These are phyloP conservation scores for Bullera alba DNA, from an alignment of 768 basidiomycete species.

Conservation along the genomic window DNA sequence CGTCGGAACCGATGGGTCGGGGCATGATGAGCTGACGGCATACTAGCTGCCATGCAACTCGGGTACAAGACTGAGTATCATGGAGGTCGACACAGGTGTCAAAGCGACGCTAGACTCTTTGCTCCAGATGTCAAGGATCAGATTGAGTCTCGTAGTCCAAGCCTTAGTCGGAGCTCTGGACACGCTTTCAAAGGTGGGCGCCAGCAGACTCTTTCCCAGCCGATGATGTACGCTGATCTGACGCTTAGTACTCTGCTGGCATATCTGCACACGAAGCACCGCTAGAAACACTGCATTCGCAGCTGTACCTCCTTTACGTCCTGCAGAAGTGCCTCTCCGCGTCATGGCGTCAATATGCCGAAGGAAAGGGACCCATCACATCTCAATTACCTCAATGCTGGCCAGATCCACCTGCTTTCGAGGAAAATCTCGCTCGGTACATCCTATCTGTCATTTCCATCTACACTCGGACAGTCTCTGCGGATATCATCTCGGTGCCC, in stretches of 20 bases:
- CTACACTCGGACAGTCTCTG: constrained; percentile 67
- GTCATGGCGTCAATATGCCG: constrained; percentile 58
- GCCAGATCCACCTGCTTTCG: constrained; percentile 64
- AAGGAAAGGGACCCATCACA: constrained; percentile 43
- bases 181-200: constrained; percentile 62
- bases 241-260: constrained; percentile 15
- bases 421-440: constrained; percentile 74
- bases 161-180: constrained; percentile 71
- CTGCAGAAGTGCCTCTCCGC: constrained; percentile 69
- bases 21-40: neutral
- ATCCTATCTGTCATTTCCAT: constrained; percentile 72
- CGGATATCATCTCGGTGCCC: constrained; percentile 2
- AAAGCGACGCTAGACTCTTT: constrained; percentile 71
- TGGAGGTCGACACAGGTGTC: constrained; percentile 70
- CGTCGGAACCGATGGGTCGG: neutral
- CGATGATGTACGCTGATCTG: neutral
- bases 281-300: constrained; percentile 73
- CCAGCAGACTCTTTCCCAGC: constrained; percentile 1
- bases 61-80: constrained; percentile 61
- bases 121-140: constrained; percentile 68
- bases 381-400: constrained; percentile 48
- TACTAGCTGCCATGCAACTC: constrained; percentile 76
- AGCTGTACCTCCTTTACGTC: constrained; percentile 77
- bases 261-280: constrained; percentile 45
- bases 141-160: constrained; percentile 71